phyloP scores from a whole-genome alignment of 768 basidiomycete genomes.

The Hericium rajendrae region DNA sequence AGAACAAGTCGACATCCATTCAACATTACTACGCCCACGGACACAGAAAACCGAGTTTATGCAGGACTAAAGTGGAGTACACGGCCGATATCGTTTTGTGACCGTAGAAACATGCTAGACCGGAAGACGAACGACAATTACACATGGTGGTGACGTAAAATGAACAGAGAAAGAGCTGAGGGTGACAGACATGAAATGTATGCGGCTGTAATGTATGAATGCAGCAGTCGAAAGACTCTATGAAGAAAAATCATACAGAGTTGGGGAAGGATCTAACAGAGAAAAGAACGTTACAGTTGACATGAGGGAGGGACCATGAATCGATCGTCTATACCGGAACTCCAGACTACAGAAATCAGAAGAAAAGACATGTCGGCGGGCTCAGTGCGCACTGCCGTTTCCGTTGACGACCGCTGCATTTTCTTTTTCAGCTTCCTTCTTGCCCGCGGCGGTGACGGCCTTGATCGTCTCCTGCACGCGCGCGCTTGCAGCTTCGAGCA shows the following conservation, averaged over 20 bases:
- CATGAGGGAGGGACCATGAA: neutral
- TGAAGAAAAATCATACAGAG: neutral
- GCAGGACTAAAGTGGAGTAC: no score
- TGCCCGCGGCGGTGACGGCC: slow-evolving; percentile 5
- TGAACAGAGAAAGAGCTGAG: neutral
- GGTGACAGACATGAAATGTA: neutral
- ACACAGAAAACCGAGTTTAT: no score
- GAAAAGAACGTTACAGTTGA: neutral
- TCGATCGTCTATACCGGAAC: neutral
- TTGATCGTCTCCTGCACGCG: slow-evolving; percentile 24
- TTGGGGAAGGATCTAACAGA: neutral
- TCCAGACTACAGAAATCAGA: neutral
- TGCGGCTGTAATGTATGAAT: no score
- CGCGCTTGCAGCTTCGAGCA: slow-evolving; percentile 36
- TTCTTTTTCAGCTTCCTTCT: neutral
- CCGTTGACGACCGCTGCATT: slow-evolving; percentile 6
- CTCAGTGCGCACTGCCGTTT: slow-evolving; percentile 9
- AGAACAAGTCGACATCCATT: no score
- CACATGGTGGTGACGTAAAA: neutral
- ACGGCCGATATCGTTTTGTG: no score
- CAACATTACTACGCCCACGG: no score
- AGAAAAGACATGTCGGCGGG: neutral
- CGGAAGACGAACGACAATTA: no score
- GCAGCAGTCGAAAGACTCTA: no score
- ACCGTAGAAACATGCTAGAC: no score